Conservation (phyloP, 1,284 basidiomycete genomes). For the Irpex lacteus region DNA sequence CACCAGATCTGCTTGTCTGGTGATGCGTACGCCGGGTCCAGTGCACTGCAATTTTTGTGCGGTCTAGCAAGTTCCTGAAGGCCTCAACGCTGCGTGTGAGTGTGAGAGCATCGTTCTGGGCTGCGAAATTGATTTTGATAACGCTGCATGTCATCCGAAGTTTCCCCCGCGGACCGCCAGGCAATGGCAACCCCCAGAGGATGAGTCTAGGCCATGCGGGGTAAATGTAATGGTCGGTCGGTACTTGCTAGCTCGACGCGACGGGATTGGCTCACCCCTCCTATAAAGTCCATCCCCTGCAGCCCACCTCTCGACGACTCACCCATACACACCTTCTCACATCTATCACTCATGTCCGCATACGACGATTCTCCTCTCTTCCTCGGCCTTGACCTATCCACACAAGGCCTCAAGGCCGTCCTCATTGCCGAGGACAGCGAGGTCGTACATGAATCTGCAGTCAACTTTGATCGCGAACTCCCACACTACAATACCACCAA, state of each 20-base stretch:
- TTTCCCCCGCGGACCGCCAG: slow-evolving; percentile 6
- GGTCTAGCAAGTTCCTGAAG: not conserved
- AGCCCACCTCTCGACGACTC: not conserved
- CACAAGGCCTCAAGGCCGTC: slow-evolving; percentile 83
- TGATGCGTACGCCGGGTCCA: not conserved
- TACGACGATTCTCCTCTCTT: slow-evolving; percentile 48
- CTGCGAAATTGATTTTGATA: not conserved
- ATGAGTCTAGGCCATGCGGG: slow-evolving; percentile 1
- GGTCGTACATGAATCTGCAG: slow-evolving; percentile 69
- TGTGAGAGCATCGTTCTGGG: not conserved
- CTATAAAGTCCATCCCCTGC: slow-evolving; percentile 8
- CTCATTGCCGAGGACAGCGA: slow-evolving; percentile 59
- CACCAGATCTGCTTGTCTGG: not conserved
- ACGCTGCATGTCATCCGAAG: not conserved
- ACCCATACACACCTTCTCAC: slow-evolving; percentile 1
- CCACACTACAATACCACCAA: slow-evolving; percentile 71
- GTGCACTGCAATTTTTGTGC: not conserved
- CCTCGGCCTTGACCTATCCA: slow-evolving; percentile 86
- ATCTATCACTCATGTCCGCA: slow-evolving; percentile 6
- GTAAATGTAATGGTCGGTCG: slow-evolving; percentile 13
- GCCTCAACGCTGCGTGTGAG: not conserved
- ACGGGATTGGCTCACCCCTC: slow-evolving; percentile 5
- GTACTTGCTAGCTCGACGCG: slow-evolving; percentile 1
- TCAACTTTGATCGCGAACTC: slow-evolving; percentile 82
- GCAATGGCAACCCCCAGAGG: slow-evolving; percentile 3